A percentile compares a stretch with the other conserved stretches of the same genome.
Conservation (phyloP, 768 basidiomycete species). For the Chalciporus sphaerocephalus region DNA sequence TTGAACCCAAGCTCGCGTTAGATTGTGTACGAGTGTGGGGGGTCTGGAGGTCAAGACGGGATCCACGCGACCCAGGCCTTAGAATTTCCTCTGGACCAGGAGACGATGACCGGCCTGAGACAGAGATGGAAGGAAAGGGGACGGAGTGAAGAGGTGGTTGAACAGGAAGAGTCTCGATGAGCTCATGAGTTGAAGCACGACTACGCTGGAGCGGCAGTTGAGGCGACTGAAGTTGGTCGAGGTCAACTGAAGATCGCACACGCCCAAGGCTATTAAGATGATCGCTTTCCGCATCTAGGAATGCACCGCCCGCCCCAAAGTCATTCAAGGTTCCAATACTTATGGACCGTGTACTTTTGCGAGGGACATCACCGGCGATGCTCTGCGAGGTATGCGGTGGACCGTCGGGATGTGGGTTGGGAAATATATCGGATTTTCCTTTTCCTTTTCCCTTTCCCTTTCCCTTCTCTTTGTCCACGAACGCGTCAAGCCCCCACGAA, state of each 20-base stretch:
- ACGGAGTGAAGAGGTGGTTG: conserved; percentile 45
- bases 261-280: conserved; percentile 34
- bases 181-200: conserved; percentile 47
- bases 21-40: conserved; percentile 48
- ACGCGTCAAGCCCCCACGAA: conserved; percentile 80
- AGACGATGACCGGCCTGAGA: conserved; percentile 44
- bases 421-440: conserved; percentile 36
- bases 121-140: conserved; percentile 60
- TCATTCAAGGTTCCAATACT: conserved; percentile 63
- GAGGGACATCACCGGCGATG: conserved; percentile 38
- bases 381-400: conserved; percentile 41
- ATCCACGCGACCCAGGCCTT: conserved; percentile 33
- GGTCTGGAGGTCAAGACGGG: conserved; percentile 29
- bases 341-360: conserved; percentile 53
- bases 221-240: conserved; percentile 42
- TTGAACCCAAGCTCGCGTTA: conserved; percentile 48
- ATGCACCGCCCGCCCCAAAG: conserved; percentile 45
- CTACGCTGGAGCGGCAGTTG: conserved; percentile 43
- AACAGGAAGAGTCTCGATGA: conserved; percentile 41
- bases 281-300: conserved; percentile 37
- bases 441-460: conserved; percentile 38
- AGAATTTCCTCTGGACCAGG: conserved; percentile 39
- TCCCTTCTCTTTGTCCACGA: conserved; percentile 66
- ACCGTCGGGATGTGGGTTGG: conserved; percentile 40
- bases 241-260: conserved; percentile 58